phyloP scores from a whole-genome alignment of 305 asterid species.

The Fraxinus xanthoxyloides region DNA sequence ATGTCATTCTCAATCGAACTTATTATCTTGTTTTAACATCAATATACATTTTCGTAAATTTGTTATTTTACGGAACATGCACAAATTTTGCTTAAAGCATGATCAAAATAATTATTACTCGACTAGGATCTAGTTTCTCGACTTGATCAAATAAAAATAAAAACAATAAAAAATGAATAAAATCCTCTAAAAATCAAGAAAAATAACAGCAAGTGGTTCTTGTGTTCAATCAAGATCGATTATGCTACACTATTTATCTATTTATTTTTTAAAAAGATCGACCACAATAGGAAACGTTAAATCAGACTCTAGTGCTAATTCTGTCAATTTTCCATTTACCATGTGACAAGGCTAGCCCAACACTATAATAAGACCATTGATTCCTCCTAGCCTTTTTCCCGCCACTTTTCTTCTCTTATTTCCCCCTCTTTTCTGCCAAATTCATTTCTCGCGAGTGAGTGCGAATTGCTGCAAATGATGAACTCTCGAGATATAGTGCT shows the following conservation, averaged over 20 bases:
- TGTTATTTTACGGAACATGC: not conserved
- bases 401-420: conserved; percentile 15
- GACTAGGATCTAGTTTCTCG: not conserved
- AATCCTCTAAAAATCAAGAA: not conserved
- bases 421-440: conserved; percentile 22
- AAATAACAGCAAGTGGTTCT: not conserved
- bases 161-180: no score
- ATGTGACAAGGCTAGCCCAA: not conserved
- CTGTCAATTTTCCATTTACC: not conserved
- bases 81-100: not conserved
- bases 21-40: not conserved
- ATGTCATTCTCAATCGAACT: not conserved
- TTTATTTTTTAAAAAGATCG: no score
- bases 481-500: conserved; percentile 57
- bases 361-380: not conserved
- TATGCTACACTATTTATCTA: no score
- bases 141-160: not conserved
- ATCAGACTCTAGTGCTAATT: not conserved
- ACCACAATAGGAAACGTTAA: not conserved
- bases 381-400: conserved; percentile 25
- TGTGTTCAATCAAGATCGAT: not conserved
- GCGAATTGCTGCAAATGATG: conserved; percentile 30
- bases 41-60: no score
- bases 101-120: no score
- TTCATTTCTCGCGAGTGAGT: conserved; percentile 22